Evolutionary conservation across 208 protist genomes (phyloP).

Genomic region (Acanthamoeba culbertsoni): DNA sequence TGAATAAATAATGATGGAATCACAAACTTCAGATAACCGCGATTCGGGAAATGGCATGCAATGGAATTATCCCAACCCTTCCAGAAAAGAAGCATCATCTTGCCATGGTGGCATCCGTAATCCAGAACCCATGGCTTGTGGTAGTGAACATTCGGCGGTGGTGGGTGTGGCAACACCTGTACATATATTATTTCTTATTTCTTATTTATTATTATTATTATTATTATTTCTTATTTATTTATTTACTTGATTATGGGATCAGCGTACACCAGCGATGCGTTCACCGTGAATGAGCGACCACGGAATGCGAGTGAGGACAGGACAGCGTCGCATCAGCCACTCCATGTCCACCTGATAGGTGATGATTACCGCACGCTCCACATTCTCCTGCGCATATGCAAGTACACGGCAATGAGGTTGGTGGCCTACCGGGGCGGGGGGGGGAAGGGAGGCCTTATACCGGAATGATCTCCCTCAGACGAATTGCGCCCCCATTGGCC

Average conservation of each 20-base stretch:
- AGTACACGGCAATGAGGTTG: background rate
- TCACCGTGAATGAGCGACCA: conserved; percentile 26
- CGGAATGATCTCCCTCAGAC: background rate
- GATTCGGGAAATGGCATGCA: background rate
- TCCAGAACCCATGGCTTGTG: background rate
- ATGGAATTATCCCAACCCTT: too few species aligned
- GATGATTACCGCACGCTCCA: background rate
- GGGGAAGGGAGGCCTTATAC: background rate
- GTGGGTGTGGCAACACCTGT: background rate
- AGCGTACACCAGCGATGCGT: background rate
- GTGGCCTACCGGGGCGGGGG: background rate
- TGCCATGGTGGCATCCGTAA: conserved; percentile 18
- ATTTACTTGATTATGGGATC: too few species aligned
- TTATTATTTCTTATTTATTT: too few species aligned
- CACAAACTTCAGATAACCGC: background rate
- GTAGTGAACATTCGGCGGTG: background rate
- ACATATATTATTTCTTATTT: too few species aligned
- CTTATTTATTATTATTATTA: too few species aligned
- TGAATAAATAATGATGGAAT: background rate
- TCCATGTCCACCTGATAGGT: conserved; percentile 3
- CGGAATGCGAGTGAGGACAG: background rate
- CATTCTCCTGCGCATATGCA: background rate
- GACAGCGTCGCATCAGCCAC: background rate
- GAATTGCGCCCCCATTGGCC: background rate
- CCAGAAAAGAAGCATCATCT: conserved; percentile 46